Conservation (phyloP, 345 rosid genomes). For the Camelina neglecta region DNA sequence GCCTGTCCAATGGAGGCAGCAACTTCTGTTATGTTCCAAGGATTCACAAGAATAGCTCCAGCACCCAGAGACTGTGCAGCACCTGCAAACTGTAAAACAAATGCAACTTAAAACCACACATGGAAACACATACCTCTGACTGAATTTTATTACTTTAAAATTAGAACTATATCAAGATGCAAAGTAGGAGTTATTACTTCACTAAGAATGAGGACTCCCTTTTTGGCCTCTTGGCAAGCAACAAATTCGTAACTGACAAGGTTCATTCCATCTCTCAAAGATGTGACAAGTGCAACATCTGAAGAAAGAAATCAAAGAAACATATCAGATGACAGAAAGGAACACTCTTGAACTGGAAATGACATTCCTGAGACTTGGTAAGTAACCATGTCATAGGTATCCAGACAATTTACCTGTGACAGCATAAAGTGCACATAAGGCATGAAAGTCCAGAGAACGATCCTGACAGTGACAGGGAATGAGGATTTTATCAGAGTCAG, state of each 20-base stretch:
- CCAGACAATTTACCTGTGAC: conserved; percentile 75
- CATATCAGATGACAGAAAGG: conserved; percentile 17
- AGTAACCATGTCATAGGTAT: conserved; percentile 7
- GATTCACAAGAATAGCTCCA: conserved; percentile 97
- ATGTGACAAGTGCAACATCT: conserved; percentile 98
- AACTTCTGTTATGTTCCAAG: conserved; percentile 99
- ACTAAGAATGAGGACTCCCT: conserved; percentile 99
- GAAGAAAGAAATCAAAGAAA: conserved; percentile 38
- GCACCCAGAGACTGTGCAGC: conserved; percentile 99
- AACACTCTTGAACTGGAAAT: neutral
- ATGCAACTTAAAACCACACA: conserved; percentile 17
- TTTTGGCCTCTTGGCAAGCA: conserved; percentile 96
- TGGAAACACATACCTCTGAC: neutral
- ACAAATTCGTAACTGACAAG: conserved; percentile 99
- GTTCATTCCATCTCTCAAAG: conserved; percentile 99
- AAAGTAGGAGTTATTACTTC: conserved; percentile 63
- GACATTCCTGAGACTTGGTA: conserved; percentile 8
- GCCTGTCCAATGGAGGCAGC: conserved; percentile 93
- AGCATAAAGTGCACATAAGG: conserved; percentile 89
- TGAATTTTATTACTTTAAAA: neutral
- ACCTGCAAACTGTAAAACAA: conserved; percentile 82
- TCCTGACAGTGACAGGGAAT: conserved; percentile 69
- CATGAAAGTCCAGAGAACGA: conserved; percentile 89
- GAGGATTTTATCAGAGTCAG: conserved; percentile 34
- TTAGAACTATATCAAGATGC: neutral